Percentiles rank a stretch among this genome's conserved stretches.
phyloP scores from a whole-genome alignment of 331 rosid genomes.

The Cydonia oblonga region DNA sequence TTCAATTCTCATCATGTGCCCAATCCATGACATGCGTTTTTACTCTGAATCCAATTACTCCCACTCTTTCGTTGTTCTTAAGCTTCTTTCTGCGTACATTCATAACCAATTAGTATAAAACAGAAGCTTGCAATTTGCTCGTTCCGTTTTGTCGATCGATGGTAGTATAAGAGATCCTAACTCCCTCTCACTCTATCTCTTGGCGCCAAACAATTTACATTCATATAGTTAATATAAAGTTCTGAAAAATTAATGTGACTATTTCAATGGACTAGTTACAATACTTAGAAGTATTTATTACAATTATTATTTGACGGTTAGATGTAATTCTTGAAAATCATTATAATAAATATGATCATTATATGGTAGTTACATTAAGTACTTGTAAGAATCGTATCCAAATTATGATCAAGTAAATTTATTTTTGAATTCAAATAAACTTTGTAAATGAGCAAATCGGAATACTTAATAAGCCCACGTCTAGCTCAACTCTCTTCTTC shows the following conservation, averaged over 20 bases:
- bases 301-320: not conserved
- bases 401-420: not conserved
- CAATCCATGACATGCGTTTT: not conserved
- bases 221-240: not conserved
- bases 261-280: not conserved
- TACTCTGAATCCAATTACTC: no score
- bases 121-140: no score
- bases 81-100: not conserved
- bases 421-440: no score
- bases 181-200: no score
- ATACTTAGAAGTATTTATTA: not conserved
- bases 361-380: no score
- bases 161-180: no score
- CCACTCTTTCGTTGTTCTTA: no score
- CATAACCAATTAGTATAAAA: not conserved
- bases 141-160: no score
- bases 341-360: no score
- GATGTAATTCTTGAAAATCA: no score
- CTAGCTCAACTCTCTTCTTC: not conserved
- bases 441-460: not conserved
- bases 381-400: not conserved
- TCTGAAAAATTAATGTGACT: not conserved
- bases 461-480: not conserved
- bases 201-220: no score
- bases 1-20: slow-evolving; percentile 15